Conservation (phyloP, 2,329 filamentous ascomycete species). For the Fusarium chuoi region DNA sequence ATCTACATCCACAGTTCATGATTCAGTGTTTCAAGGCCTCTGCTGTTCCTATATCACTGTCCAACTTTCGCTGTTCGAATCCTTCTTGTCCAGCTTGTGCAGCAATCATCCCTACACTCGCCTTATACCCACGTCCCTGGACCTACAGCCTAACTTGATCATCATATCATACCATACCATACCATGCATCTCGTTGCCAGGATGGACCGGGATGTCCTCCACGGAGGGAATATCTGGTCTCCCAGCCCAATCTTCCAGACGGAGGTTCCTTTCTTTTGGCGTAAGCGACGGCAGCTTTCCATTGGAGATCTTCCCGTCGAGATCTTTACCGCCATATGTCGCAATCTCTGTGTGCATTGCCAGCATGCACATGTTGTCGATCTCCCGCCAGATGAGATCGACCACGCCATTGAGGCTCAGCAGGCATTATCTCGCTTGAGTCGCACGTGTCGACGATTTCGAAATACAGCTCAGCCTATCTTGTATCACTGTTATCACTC, state of each 20-base stretch:
- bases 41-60: not conserved
- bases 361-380: constrained; percentile 42
- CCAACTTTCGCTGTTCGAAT: constrained; percentile 6
- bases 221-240: constrained; percentile 31
- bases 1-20: not conserved
- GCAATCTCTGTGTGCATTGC: constrained; percentile 42
- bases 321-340: constrained; percentile 43
- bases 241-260: constrained; percentile 14
- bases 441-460: constrained; percentile 40
- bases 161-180: constrained; percentile 28
- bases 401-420: constrained; percentile 36
- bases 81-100: not conserved
- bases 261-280: constrained; percentile 19
- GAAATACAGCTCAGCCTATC: constrained; percentile 37
- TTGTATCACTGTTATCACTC: constrained; percentile 44
- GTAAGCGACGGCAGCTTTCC: constrained; percentile 26
- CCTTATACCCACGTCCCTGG: constrained; percentile 18
- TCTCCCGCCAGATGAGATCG: constrained; percentile 38
- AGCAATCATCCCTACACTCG: not conserved
- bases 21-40: not conserved
- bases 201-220: constrained; percentile 37
- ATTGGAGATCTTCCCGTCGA: constrained; percentile 39
- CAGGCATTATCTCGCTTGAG: constrained; percentile 43
- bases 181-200: constrained; percentile 40
- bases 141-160: not conserved